phyloP scores from a whole-genome alignment of 1,139 yeast genomes.

The Taphrina communis region DNA sequence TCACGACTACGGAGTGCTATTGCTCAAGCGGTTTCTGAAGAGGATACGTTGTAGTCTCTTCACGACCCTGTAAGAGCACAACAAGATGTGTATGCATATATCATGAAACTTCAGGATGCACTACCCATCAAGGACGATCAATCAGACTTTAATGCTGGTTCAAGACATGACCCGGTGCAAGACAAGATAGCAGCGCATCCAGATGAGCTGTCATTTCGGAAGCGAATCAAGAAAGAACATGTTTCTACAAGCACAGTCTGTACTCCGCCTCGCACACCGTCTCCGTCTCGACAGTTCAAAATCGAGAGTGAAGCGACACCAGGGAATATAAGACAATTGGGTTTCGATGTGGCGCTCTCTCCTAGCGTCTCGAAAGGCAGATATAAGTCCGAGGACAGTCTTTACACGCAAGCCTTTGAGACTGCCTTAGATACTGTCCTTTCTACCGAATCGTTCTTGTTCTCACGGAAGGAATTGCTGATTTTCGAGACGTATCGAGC shows the following conservation, averaged over 20 bases:
- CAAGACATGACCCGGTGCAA: not conserved
- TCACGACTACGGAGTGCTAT: no score
- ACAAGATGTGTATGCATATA: not conserved
- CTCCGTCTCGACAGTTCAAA: not conserved
- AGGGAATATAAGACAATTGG: conserved; percentile 25
- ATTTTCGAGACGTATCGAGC: conserved; percentile 38
- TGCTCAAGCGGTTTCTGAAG: no score
- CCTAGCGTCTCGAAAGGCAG: conserved; percentile 10
- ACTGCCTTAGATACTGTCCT: conserved; percentile 45
- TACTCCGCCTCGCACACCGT: conserved; percentile 23
- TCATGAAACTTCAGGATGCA: conserved; percentile 17
- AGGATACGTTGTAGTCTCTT: no score
- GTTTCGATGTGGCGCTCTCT: conserved; percentile 38
- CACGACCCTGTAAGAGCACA: no score
- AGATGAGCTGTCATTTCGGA: not conserved
- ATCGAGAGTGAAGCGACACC: conserved; percentile 29
- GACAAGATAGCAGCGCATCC: not conserved
- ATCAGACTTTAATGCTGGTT: not conserved
- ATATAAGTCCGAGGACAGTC: conserved; percentile 9
- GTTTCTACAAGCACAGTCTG: not conserved
- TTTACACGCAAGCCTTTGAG: conserved; percentile 45
- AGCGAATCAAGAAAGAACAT: conserved; percentile 1
- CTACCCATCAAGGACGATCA: not conserved
- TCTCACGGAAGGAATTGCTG: conserved; percentile 42
- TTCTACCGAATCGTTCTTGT: conserved; percentile 43